Evolutionary conservation across 2,329 filamentous ascomycete species (phyloP), one percentile per base, ranked within the genome.

Genomic region (Erysiphe pulchra): DNA sequence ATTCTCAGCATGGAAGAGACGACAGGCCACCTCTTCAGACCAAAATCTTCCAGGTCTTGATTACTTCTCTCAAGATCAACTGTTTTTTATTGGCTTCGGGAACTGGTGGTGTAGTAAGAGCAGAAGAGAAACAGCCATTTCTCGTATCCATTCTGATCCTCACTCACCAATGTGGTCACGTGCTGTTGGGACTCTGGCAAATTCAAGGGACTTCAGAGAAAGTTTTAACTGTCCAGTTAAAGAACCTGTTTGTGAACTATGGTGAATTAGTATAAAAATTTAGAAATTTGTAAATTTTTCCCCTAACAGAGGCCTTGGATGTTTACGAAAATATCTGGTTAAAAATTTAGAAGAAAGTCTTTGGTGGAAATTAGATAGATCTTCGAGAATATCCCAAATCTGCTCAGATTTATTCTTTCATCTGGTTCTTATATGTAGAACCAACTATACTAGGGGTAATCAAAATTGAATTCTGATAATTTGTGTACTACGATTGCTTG

Each of bases 81-180:
- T 81, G 4, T 82, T 81, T 61, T 81, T 80, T 54, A 64, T 81
- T 30, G 68, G 68, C 2, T 81, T 71, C 55, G 68, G 63, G 3
- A 75, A 73, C 51, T 69, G 66, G 60, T 81, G 75, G 75, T 83
- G 79, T 56, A 68, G 70, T 33, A 78, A 78, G 62, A 67, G 61
- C 2, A 67, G 71, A 7, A 68, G 70, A 49, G 73, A 74, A 51
- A 63, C 67, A 6, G 69, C 71, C 5, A 65, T 75, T 32, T 63
- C 66, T 46, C 60, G 65, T 1, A 69, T 80, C 44, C 73, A 73
- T 53, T 69, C 65, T 0, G 75, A 83, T 54, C 68, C 70, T 0
- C 79, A 83, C 60, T 70, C 75, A 4, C 78, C 77, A 0, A 69
- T 70, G 32, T 68, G 68, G 52, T 71, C 71, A 1, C 67, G 78